Evolutionary conservation across 495 filamentous ascomycete genomes (phyloP).

Genomic region (Podospora sp.): DNA sequence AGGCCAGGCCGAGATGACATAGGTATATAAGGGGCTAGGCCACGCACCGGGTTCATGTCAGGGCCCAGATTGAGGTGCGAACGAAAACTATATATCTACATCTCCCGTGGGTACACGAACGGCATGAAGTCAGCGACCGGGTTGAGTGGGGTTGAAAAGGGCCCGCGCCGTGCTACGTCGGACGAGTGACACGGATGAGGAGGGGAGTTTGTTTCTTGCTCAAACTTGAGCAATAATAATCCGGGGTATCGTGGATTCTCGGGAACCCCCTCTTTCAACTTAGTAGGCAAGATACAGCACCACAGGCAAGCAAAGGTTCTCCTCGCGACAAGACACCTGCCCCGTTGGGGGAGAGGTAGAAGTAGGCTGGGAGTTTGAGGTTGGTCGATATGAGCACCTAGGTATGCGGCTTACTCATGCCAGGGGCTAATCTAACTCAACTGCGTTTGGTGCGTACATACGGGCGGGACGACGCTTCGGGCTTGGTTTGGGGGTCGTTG

Average conservation of each 20-base stretch:
- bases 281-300: too few relatives aligned
- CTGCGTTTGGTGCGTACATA: not conserved
- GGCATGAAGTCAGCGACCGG: not conserved
- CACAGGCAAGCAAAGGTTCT: too few relatives aligned
- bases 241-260: too few relatives aligned
- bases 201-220: not conserved
- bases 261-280: too few relatives aligned
- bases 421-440: not conserved
- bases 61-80: too few relatives aligned
- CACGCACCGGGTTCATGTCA: too few relatives aligned
- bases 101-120: too few relatives aligned
- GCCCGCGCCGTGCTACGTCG: not conserved
- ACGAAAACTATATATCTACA: too few relatives aligned
- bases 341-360: not conserved
- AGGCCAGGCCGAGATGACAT: too few relatives aligned
- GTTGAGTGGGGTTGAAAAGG: not conserved
- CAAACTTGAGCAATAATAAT: not conserved
- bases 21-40: too few relatives aligned
- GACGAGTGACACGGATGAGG: not conserved
- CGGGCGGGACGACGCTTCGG: not conserved
- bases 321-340: too few relatives aligned
- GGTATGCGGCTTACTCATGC: not conserved
- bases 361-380: not conserved
- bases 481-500: not conserved
- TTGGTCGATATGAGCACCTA: not conserved